These are phyloP conservation scores for Phoenix roebelenii DNA, from an alignment of 176 grass and related monocot species.

Conservation along the genomic window DNA sequence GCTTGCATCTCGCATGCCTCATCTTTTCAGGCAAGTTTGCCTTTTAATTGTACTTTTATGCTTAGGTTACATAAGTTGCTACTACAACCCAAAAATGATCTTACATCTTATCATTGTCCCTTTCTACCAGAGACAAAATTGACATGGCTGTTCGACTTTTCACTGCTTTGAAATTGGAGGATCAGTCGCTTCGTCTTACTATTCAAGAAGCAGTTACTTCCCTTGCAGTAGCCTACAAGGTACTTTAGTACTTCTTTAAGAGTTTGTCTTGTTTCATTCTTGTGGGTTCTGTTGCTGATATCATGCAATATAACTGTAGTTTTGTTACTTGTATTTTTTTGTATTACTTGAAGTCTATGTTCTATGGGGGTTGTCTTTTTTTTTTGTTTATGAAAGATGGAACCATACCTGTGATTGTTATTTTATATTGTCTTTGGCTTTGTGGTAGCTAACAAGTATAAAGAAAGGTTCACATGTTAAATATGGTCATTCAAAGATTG, in stretches of 20 bases:
- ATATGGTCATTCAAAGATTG: no score
- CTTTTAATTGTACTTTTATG: conserved; percentile 2
- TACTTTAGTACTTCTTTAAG: conserved; percentile 9
- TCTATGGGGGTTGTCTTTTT: no score
- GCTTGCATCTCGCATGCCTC: conserved; percentile 83
- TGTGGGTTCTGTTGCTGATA: no score
- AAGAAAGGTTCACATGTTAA: no score
- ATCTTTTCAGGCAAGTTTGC: conserved; percentile 73
- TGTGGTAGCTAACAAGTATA: no score
- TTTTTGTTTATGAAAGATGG: no score
- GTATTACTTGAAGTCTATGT: no score
- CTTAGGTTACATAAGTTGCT: conserved; percentile 8
- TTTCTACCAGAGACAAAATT: conserved; percentile 67
- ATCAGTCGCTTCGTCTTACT: conserved; percentile 58
- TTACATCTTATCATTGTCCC: conserved; percentile 1
- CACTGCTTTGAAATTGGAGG: conserved; percentile 75
- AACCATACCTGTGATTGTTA: no score
- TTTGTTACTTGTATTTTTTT: no score
- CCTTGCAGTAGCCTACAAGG: conserved; percentile 83
- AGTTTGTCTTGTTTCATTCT: no score
- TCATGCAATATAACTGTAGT: no score
- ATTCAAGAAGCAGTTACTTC: conserved; percentile 83
- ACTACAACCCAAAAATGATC: neutral
- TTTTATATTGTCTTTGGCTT: no score
- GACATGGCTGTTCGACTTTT: conserved; percentile 88